These are phyloP conservation scores for Aspergillus affinis DNA, from an alignment of 495 filamentous ascomycete species.

Conservation along the genomic window DNA sequence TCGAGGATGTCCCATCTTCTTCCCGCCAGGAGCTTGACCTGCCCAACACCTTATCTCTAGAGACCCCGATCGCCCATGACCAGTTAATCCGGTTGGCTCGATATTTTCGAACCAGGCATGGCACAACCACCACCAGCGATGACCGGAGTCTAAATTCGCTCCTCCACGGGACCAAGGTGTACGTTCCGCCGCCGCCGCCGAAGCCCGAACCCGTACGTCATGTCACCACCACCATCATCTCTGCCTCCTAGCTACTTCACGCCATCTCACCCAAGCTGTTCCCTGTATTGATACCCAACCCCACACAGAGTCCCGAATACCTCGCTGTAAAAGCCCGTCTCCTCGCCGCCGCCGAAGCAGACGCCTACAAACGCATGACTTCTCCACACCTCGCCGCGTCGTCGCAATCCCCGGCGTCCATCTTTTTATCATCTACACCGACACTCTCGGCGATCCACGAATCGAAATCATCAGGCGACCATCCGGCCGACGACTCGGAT, in stretches of 20 bases:
- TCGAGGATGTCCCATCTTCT: slow-evolving; percentile 45
- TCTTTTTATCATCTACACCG: slow-evolving; percentile 49
- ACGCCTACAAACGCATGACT: slow-evolving; percentile 67
- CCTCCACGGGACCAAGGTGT: slow-evolving; percentile 69
- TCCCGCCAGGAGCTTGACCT: slow-evolving; percentile 33
- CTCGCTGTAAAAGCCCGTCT: slow-evolving; percentile 85
- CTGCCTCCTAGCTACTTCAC: slow-evolving; percentile 6
- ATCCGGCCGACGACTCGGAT: slow-evolving; percentile 47
- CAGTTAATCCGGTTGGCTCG: slow-evolving; percentile 71
- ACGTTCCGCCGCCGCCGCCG: slow-evolving; percentile 71
- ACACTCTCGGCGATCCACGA: slow-evolving; percentile 29
- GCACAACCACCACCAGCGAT: background rate
- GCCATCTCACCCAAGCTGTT: background rate
- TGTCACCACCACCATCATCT: slow-evolving; percentile 5
- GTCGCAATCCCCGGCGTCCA: slow-evolving; percentile 50
- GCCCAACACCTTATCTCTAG: slow-evolving; percentile 43
- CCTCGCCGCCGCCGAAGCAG: slow-evolving; percentile 73
- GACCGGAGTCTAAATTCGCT: slow-evolving; percentile 58
- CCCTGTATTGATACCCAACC: slow-evolving; percentile 10
- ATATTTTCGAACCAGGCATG: slow-evolving; percentile 36
- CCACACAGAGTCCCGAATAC: slow-evolving; percentile 74
- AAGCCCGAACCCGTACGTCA: slow-evolving; percentile 73
- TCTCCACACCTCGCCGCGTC: slow-evolving; percentile 26
- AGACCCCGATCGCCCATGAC: slow-evolving; percentile 75
- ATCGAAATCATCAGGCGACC: slow-evolving; percentile 24